Base-by-base conservation (phyloP, 345 rosid species). In the Populus pruinosa region DNA sequence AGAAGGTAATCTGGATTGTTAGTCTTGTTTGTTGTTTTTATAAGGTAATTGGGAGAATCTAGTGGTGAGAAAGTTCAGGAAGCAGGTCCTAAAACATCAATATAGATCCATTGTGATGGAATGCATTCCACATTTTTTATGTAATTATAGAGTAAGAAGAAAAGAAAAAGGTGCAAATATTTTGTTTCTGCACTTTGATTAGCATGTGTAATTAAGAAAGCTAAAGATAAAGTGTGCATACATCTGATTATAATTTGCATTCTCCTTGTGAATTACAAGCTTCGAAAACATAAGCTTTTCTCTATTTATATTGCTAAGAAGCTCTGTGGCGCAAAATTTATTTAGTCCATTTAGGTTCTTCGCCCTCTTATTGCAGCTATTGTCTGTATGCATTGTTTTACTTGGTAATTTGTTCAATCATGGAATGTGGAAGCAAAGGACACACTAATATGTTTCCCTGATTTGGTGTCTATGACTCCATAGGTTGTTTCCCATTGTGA, bases 401-500 rank as follows among this genome's bases (percentile, higher is more conserved):
- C 43, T 62, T 74, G 6, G 14, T 59, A 43, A 36, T 27, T 72
- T 39, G 13, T 21, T 18, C 23, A 43, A 0, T 43, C 39, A 41
- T 4, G 16, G 61, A 39, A 63, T 63, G 23, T 72, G 43, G 17
- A 64, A 55, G 71, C 55, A 38, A 12, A 56, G 50, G 29, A n/a
- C 44, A 7, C 41, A n/a, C 41, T 79, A 43, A 43, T 16, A 14
- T 73, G 35, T 67, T 44, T 66, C 17, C 59, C 23, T 33, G 25
- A 74, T 76, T 76, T 44, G 53, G 68, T 71, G 29, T 84, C 74
- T 50, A 50, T 18, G 59, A 50, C 8, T 18, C 59, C 11, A 79
- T 87, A 93, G 99, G 87, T 92, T 75, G 93, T 90, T 74, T 85
- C 90, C 56, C 84, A 78, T 71, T 85, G 89, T 82, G 89, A 75